These are phyloP conservation scores for Samsoniella hepiali DNA, from an alignment of 2,329 filamentous ascomycete genomes.

Conservation along the genomic window DNA sequence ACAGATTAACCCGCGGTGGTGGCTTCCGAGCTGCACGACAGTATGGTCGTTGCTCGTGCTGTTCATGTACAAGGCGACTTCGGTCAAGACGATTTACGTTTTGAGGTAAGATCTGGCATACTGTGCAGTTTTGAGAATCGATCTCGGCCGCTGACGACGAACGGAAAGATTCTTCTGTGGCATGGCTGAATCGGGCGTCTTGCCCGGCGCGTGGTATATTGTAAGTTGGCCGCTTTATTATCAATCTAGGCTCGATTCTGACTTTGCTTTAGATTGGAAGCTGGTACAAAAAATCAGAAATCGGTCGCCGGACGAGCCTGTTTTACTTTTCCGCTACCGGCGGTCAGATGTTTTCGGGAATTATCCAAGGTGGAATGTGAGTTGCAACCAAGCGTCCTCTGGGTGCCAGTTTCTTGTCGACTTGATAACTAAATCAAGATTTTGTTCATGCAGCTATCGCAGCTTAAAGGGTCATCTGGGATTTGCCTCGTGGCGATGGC, in stretches of 20 bases:
- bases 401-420: no score
- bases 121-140: background rate
- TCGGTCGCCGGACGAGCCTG: conserved; percentile 53
- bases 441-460: conserved; percentile 12
- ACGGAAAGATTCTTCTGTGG: background rate
- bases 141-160: background rate
- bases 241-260: no score
- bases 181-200: background rate
- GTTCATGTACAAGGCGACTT: conserved; percentile 37
- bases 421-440: background rate
- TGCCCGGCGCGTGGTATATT: background rate
- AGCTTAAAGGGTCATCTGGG: conserved; percentile 34
- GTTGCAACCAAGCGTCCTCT: background rate
- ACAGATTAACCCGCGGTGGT: conserved; percentile 39
- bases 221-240: background rate
- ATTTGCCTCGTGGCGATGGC: conserved; percentile 35
- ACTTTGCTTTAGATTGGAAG: conserved; percentile 39
- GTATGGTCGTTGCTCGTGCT: conserved; percentile 39
- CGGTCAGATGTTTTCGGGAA: conserved; percentile 36
- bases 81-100: conserved; percentile 39
- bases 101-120: conserved; percentile 27
- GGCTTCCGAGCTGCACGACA: conserved; percentile 37
- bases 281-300: conserved; percentile 58
- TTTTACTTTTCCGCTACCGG: conserved; percentile 56
- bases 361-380: conserved; percentile 32